phyloP scores from a whole-genome alignment of 495 filamentous ascomycete species.

The Eremomyces bilateralis region DNA sequence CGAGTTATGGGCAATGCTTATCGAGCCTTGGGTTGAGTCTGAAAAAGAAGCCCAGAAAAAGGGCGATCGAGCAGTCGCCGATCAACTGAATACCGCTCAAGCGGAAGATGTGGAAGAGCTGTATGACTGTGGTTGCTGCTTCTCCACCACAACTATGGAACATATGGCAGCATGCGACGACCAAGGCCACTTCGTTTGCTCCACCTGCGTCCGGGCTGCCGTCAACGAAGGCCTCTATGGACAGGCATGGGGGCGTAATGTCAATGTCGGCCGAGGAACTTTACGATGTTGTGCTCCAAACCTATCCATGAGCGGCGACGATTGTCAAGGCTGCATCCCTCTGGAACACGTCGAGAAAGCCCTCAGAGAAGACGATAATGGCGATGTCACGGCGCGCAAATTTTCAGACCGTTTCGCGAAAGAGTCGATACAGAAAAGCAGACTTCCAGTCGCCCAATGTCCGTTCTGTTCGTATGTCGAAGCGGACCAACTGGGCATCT shows the following conservation, averaged over 20 bases:
- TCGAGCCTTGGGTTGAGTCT: constrained; percentile 37
- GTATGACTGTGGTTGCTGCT: constrained; percentile 87
- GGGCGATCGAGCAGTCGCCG: constrained; percentile 40
- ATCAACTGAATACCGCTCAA: constrained; percentile 48
- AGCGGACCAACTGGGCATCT: constrained; percentile 60
- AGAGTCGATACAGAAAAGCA: constrained; percentile 45
- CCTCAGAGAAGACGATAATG: constrained; percentile 40
- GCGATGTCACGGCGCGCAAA: constrained; percentile 43
- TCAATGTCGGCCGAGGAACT: constrained; percentile 44
- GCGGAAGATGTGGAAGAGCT: constrained; percentile 47
- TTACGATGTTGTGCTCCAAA: constrained; percentile 64
- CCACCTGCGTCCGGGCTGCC: constrained; percentile 56
- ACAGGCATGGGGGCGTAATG: constrained; percentile 69
- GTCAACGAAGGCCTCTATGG: constrained; percentile 75
- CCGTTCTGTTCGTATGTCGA: constrained; percentile 87
- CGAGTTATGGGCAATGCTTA: constrained; percentile 49
- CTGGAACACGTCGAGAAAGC: constrained; percentile 45
- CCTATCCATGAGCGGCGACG: constrained; percentile 18
- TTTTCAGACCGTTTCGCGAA: constrained; percentile 58
- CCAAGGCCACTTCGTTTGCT: constrained; percentile 65
- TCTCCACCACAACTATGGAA: constrained; percentile 54
- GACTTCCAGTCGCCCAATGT: constrained; percentile 59
- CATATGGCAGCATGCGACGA: constrained; percentile 51
- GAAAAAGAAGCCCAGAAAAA: constrained; percentile 33
- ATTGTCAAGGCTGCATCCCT: constrained; percentile 54